Evolutionary conservation across 495 filamentous ascomycete species (phyloP).

Genomic region (Xylaria longipes): DNA sequence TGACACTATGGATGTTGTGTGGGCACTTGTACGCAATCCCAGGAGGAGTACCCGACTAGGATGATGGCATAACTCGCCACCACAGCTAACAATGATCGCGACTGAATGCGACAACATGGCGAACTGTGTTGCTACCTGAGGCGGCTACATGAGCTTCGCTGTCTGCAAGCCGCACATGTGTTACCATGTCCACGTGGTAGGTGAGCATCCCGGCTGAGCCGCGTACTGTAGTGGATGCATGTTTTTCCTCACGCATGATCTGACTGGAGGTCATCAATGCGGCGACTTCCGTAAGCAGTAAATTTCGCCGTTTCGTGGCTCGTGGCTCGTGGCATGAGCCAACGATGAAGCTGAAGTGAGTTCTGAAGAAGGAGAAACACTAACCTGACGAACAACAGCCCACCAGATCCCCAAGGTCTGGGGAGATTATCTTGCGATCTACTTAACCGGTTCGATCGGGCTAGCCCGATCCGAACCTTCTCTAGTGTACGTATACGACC

Average conservation of each 20-base stretch:
- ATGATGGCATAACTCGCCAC: background rate
- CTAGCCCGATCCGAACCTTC: background rate
- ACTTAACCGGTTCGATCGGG: background rate
- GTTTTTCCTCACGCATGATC: background rate
- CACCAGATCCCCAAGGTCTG: background rate
- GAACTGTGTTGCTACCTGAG: background rate
- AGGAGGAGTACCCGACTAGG: background rate
- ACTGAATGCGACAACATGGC: background rate
- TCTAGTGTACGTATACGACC: no score
- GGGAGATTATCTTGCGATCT: background rate
- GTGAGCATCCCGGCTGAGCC: background rate
- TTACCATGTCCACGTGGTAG: conserved; percentile 6
- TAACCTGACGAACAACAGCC: background rate
- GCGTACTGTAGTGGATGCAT: conserved; percentile 9
- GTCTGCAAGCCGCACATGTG: background rate
- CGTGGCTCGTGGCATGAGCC: background rate
- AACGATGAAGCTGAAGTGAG: conserved; percentile 6
- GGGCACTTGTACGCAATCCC: background rate
- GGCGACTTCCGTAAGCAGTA: conserved; percentile 11
- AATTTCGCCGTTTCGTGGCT: background rate
- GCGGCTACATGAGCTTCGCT: background rate
- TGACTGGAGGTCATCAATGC: background rate
- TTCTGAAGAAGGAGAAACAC: background rate
- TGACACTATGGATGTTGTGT: conserved; percentile 1
- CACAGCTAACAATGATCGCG: background rate